phyloP scores from a whole-genome alignment of 805 yeast genomes.

The Scheffersomyces amazonensis region DNA sequence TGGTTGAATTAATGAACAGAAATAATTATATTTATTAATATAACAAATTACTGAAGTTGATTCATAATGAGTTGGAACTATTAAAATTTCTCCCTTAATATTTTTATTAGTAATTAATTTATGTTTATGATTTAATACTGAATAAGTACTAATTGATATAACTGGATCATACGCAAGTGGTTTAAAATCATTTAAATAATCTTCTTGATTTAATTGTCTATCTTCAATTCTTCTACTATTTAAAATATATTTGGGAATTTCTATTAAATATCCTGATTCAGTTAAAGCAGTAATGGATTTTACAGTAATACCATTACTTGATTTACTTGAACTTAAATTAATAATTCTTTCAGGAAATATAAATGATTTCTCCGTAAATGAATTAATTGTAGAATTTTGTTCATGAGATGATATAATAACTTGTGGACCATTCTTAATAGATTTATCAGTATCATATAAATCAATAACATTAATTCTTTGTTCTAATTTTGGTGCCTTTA shows the following conservation, averaged over 20 bases:
- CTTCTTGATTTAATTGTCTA: conserved; percentile 47
- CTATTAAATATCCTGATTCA: conserved; percentile 58
- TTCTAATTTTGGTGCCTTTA: conserved; percentile 45
- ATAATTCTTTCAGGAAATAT: conserved; percentile 58
- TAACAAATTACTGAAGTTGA: conserved; percentile 74
- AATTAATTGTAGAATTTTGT: conserved; percentile 39
- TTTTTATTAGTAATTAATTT: conserved; percentile 17
- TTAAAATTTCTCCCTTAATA: conserved; percentile 19
- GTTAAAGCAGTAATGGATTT: conserved; percentile 63
- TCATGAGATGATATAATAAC: conserved; percentile 32
- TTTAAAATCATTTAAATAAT: conserved; percentile 54
- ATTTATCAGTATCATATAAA: conserved; percentile 54
- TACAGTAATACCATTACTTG: conserved; percentile 28
- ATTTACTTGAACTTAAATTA: conserved; percentile 43
- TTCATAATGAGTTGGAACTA: conserved; percentile 64
- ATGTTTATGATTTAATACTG: conserved; percentile 36
- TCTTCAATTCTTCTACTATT: conserved; percentile 69
- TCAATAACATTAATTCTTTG: conserved; percentile 70
- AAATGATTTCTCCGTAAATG: conserved; percentile 52
- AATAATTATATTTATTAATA: conserved; percentile 59
- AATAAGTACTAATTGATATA: conserved; percentile 39
- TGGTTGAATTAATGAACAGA: conserved; percentile 76
- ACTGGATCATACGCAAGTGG: conserved; percentile 65
- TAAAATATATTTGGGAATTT: conserved; percentile 66
- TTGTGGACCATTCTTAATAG: conserved; percentile 5